Conservation (phyloP, 345 rosid species). For the Cochlearia excelsa region DNA sequence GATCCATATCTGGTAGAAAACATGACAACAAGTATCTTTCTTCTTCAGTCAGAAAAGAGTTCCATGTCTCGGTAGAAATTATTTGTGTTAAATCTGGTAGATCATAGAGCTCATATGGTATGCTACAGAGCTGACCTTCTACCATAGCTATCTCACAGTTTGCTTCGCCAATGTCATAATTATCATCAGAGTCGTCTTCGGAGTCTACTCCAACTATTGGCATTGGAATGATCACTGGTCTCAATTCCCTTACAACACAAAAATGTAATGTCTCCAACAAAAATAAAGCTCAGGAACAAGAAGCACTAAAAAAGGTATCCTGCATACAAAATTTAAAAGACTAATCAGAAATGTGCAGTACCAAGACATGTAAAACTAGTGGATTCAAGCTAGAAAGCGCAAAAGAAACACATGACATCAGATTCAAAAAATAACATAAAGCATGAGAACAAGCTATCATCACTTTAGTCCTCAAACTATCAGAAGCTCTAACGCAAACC, state of each 20-base stretch:
- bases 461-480: neutral
- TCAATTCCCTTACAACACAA: slow-evolving; percentile 21
- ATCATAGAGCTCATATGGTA: slow-evolving; percentile 66
- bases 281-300: neutral
- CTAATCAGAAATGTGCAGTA: slow-evolving; percentile 1
- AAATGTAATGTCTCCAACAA: slow-evolving; percentile 3
- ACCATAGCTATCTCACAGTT: slow-evolving; percentile 54
- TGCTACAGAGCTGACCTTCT: slow-evolving; percentile 51
- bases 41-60: slow-evolving; percentile 57
- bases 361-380: neutral
- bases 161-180: slow-evolving; percentile 33
- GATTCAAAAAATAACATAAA: neutral
- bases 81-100: slow-evolving; percentile 55
- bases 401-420: neutral
- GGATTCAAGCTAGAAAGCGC: no score
- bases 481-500: slow-evolving; percentile 4
- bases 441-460: neutral
- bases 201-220: slow-evolving; percentile 33
- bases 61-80: slow-evolving; percentile 61
- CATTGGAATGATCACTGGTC: slow-evolving; percentile 20
- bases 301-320: slow-evolving; percentile 13
- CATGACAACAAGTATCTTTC: slow-evolving; percentile 54
- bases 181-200: slow-evolving; percentile 46
- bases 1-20: slow-evolving; percentile 71
- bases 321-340: slow-evolving; percentile 2